phyloP scores from a whole-genome alignment of 2,329 filamentous ascomycete genomes.

The Colletotrichum phormii region DNA sequence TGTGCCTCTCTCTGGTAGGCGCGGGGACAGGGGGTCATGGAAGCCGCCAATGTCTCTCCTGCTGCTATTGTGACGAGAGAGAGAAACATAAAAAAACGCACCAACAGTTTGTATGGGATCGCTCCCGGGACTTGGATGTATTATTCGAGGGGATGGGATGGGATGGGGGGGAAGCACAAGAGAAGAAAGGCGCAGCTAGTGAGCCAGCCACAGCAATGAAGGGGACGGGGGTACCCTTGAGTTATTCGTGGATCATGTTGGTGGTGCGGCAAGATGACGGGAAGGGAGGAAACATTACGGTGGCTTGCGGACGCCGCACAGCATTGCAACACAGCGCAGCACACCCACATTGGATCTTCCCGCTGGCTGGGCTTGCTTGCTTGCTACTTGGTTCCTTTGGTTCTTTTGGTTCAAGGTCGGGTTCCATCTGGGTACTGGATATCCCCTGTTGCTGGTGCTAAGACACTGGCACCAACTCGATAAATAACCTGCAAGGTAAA shows the following conservation, averaged over 20 bases:
- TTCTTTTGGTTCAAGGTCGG: no score
- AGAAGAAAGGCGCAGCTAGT: not conserved
- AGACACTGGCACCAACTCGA: not conserved
- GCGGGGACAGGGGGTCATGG: not conserved
- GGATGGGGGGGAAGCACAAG: not conserved
- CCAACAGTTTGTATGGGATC: not conserved
- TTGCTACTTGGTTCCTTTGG: not conserved
- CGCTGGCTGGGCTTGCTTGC: not conserved
- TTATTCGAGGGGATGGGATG: not conserved
- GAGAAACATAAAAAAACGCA: not conserved
- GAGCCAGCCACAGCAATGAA: not conserved
- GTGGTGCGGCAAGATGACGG: slow-evolving; percentile 27
- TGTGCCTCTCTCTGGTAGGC: not conserved
- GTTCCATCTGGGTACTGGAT: no score
- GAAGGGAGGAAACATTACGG: slow-evolving; percentile 29
- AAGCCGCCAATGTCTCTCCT: not conserved
- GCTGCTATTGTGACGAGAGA: not conserved
- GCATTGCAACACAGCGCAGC: not conserved
- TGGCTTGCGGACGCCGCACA: slow-evolving; percentile 18
- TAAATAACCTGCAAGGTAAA: not conserved
- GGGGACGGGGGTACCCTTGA: not conserved
- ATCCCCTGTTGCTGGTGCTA: not conserved
- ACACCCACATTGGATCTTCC: not conserved
- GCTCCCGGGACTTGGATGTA: not conserved
- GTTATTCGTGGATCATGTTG: not conserved